Evolutionary conservation across 768 basidiomycete species (phyloP), one percentile per base, ranked within the genome.

Genomic region (Mycena pura): DNA sequence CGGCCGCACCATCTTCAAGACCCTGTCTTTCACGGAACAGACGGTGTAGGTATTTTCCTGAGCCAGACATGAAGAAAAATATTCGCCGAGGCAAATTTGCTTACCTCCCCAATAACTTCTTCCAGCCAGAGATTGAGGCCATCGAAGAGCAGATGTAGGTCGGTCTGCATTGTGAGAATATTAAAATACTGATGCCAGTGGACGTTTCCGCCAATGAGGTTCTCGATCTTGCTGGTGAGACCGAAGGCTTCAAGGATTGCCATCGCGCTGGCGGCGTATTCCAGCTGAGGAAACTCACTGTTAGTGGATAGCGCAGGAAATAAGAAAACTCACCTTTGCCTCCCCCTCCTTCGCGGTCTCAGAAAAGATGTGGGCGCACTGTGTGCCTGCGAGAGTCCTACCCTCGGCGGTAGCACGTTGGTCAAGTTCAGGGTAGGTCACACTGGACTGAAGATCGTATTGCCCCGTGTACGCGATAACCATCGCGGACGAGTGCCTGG

Each of bases 401-500:
- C 21, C 27, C 10, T 11, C n/a, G 19, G 32, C 34, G 6, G 5
- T 21, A 34, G 62, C 62, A 40, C 29, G 36, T 14, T 39, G 52
- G 25, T 14, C 3, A 6, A 63, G 21, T 11, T 66, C 67, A 6
- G 60, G 56, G 51, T 55, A n/a, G 7, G 13, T 25, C 7, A 28
- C 14, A 21, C 5, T 19, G 13, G 65, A 63, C 3, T 41, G 31
- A 25, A 17, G 5, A 54, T 68, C 65, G 43, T 47, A 62, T n/a
- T 17, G 19, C 6, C 62, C 62, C 6, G 60, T 60, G 43, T 64
- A 19, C 60, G 14, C 53, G 36, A 28, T 58, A 66, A 10, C 61
- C 67, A 38, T 68, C 67, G 27, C 67, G 65, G 17, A 57, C 8
- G 21, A 68, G 54, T 21, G 66, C 63, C 66, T 67, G 44, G 39